Conservation (phyloP, 1,284 basidiomycete genomes). For the Neolentinus lepideus region DNA sequence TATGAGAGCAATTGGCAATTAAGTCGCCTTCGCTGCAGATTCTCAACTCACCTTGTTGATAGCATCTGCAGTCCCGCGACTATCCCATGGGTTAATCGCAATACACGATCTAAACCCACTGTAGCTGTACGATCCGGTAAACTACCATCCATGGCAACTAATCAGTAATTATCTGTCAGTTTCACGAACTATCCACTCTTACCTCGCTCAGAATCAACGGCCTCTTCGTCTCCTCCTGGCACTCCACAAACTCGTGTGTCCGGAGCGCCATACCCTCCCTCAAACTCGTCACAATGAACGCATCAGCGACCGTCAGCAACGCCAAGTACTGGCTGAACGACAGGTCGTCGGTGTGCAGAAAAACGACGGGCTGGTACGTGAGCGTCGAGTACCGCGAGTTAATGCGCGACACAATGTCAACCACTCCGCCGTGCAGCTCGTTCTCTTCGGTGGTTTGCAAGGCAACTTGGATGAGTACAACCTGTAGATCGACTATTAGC, state of each 20-base stretch:
- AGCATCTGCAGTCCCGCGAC: conserved; percentile 65
- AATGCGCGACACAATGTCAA: conserved; percentile 74
- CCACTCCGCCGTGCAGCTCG: conserved; percentile 67
- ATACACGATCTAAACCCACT: conserved; percentile 84
- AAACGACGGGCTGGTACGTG: conserved; percentile 85
- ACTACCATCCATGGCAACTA: conserved; percentile 31
- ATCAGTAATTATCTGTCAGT: not conserved
- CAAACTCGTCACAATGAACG: conserved; percentile 80
- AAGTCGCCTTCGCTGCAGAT: no score
- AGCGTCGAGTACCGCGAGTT: conserved; percentile 79
- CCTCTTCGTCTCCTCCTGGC: conserved; percentile 61
- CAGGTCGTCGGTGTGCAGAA: conserved; percentile 81
- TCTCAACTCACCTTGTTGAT: conserved; percentile 48
- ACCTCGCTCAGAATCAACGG: conserved; percentile 77
- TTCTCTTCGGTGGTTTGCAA: conserved; percentile 77
- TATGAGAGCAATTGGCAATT: conserved; percentile 14
- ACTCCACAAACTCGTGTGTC: conserved; percentile 82
- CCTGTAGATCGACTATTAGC: conserved; percentile 24
- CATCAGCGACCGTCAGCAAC: conserved; percentile 76
- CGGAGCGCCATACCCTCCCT: conserved; percentile 45
- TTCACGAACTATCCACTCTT: conserved; percentile 9
- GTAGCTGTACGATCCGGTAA: conserved; percentile 82
- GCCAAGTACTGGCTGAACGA: conserved; percentile 86
- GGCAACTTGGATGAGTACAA: conserved; percentile 83
- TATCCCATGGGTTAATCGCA: conserved; percentile 80